Evolutionary conservation across 78 protist species (phyloP).

Genomic region (Pelomyxa schiedti): DNA sequence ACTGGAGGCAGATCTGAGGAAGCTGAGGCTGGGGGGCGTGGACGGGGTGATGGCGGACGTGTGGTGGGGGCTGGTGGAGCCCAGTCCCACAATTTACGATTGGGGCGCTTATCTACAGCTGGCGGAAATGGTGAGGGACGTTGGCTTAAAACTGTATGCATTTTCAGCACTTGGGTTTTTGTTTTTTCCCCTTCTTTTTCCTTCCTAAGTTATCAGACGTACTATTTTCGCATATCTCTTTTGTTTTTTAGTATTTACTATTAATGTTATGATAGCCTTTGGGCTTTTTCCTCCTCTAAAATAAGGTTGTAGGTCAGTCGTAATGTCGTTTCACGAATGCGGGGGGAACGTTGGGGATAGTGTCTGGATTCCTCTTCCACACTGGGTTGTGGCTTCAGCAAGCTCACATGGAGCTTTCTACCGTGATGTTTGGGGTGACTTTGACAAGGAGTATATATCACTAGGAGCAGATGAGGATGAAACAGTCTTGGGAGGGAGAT

Average conservation of each 20-base stretch:
- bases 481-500: constrained; percentile 41
- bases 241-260: too few species aligned
- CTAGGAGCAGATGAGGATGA: constrained; percentile 56
- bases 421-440: constrained; percentile 36
- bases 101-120: constrained; percentile 50
- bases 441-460: constrained; percentile 70
- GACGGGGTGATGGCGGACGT: constrained; percentile 73
- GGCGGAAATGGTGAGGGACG: constrained; percentile 4
- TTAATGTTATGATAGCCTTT: constrained; percentile 30
- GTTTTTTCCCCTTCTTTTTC: background rate
- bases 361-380: constrained; percentile 48
- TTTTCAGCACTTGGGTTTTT: too few species aligned
- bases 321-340: constrained; percentile 59
- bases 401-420: constrained; percentile 38
- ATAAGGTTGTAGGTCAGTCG: background rate
- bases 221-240: too few species aligned
- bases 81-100: constrained; percentile 30
- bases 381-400: constrained; percentile 33
- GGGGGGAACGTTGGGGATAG: constrained; percentile 75
- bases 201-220: background rate
- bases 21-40: constrained; percentile 5
- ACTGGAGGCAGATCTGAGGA: constrained; percentile 14
- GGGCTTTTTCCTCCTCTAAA: background rate
- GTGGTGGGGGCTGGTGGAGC: constrained; percentile 82
- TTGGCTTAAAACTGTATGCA: constrained; percentile 27